phyloP scores from a whole-genome alignment of 1,284 basidiomycete species.

The Leccinum glutinopallens region DNA sequence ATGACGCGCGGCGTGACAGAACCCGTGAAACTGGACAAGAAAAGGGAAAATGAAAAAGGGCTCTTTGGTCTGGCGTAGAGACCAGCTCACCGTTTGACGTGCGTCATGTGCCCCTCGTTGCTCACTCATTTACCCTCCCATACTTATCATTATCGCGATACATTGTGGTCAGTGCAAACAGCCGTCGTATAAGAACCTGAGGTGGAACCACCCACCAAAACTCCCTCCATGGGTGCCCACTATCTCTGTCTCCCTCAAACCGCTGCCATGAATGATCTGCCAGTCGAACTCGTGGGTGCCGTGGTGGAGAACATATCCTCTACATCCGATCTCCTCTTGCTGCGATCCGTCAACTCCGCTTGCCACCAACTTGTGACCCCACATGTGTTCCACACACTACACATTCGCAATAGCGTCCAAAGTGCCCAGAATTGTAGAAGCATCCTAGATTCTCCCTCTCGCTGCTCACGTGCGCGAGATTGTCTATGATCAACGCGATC shows the following conservation, averaged over 20 bases:
- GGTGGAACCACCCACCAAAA: neutral
- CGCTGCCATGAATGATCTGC: constrained; percentile 29
- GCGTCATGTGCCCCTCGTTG: constrained; percentile 35
- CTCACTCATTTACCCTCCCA: no score
- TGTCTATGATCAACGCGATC: constrained; percentile 23
- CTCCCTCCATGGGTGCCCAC: neutral
- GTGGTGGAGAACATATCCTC: constrained; percentile 23
- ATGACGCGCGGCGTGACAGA: constrained; percentile 65
- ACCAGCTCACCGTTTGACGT: constrained; percentile 27
- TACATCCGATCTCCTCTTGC: no score
- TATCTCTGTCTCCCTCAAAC: neutral
- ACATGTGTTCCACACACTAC: constrained; percentile 22
- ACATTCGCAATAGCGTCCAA: constrained; percentile 29
- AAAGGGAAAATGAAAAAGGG: neutral
- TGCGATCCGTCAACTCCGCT: no score
- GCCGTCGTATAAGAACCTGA: neutral
- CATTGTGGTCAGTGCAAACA: no score
- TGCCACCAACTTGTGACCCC: constrained; percentile 29
- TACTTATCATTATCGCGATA: no score
- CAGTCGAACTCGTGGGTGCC: constrained; percentile 31
- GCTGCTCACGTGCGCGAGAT: constrained; percentile 31
- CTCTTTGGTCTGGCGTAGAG: neutral
- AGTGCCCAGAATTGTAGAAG: constrained; percentile 31
- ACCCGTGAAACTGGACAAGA: constrained; percentile 54
- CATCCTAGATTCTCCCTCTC: constrained; percentile 28